phyloP scores from a whole-genome alignment of 805 yeast species.

The Wickerhamiella nectarea region DNA sequence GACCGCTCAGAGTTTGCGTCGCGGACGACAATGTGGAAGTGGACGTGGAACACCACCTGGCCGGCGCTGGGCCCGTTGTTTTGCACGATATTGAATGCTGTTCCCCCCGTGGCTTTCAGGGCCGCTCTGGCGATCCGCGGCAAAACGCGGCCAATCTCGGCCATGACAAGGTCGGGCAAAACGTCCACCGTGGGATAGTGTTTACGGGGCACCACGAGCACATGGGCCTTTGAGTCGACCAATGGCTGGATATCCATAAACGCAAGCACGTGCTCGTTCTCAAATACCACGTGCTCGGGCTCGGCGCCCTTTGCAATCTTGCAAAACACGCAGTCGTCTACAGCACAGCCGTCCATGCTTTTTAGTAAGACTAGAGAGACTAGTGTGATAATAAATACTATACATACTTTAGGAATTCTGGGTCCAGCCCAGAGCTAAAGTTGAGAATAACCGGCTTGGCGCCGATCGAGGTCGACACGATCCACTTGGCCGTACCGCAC shows the following conservation, averaged over 20 bases:
- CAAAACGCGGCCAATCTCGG: constrained; percentile 17
- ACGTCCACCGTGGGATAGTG: constrained; percentile 23
- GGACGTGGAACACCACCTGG: constrained; percentile 86
- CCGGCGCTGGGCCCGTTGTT: constrained; percentile 79
- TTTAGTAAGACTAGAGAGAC: background rate
- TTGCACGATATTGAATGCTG: constrained; percentile 27
- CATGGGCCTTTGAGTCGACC: constrained; percentile 25
- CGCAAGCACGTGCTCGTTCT: constrained; percentile 24
- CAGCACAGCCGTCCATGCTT: no score
- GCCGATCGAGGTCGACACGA: constrained; percentile 27
- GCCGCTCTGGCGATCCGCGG: constrained; percentile 21
- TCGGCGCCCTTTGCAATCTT: constrained; percentile 17
- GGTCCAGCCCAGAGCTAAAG: constrained; percentile 22
- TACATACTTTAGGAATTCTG: constrained; percentile 4
- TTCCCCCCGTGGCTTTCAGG: constrained; percentile 15
- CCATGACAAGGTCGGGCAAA: constrained; percentile 16
- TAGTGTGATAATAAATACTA: background rate
- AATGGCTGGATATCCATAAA: constrained; percentile 29
- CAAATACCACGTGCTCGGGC: constrained; percentile 19
- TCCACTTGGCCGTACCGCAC: constrained; percentile 19
- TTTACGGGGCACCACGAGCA: constrained; percentile 26
- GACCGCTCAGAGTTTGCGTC: constrained; percentile 7
- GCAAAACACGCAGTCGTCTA: constrained; percentile 22
- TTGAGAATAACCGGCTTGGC: constrained; percentile 24
- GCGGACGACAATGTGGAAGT: constrained; percentile 79